These are phyloP conservation scores for Suillus tomentosus DNA, from an alignment of 768 basidiomycete species.

Conservation along the genomic window DNA sequence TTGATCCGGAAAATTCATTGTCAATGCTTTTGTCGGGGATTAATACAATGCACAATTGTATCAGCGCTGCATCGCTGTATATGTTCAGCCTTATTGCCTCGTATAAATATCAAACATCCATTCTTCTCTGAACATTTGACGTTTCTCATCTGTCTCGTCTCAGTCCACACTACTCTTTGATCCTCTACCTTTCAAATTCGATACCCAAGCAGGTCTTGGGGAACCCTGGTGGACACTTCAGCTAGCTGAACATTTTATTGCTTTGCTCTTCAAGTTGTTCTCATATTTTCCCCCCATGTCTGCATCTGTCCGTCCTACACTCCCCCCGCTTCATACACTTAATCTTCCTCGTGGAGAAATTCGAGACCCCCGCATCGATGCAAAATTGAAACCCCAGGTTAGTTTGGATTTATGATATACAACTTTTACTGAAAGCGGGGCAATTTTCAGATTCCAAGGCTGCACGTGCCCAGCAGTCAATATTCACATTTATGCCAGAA, in stretches of 20 bases:
- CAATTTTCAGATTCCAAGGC: background rate
- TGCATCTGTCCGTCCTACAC: constrained; percentile 45
- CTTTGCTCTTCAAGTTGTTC: background rate
- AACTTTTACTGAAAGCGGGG: background rate
- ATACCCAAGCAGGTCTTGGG: constrained; percentile 25
- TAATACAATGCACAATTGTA: constrained; percentile 15
- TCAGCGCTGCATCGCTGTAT: constrained; percentile 12
- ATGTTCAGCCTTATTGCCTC: constrained; percentile 4
- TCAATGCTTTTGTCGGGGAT: constrained; percentile 10
- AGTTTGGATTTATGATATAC: constrained; percentile 6
- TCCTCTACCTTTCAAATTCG: constrained; percentile 13
- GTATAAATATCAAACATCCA: constrained; percentile 20
- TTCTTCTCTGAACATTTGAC: constrained; percentile 5
- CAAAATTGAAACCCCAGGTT: constrained; percentile 19
- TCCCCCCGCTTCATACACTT: constrained; percentile 55
- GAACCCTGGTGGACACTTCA: constrained; percentile 19
- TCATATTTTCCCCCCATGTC: background rate
- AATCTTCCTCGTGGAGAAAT: constrained; percentile 32
- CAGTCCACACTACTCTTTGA: constrained; percentile 13
- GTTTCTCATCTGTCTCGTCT: constrained; percentile 15
- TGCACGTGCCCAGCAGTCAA: constrained; percentile 6
- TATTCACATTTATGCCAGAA: constrained; percentile 16
- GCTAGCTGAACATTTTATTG: constrained; percentile 17
- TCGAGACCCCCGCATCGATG: constrained; percentile 16
- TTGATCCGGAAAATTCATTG: background rate